These are phyloP conservation scores for Biscogniauxia mediterranea DNA, from an alignment of 2,329 filamentous ascomycete genomes.

Conservation along the genomic window DNA sequence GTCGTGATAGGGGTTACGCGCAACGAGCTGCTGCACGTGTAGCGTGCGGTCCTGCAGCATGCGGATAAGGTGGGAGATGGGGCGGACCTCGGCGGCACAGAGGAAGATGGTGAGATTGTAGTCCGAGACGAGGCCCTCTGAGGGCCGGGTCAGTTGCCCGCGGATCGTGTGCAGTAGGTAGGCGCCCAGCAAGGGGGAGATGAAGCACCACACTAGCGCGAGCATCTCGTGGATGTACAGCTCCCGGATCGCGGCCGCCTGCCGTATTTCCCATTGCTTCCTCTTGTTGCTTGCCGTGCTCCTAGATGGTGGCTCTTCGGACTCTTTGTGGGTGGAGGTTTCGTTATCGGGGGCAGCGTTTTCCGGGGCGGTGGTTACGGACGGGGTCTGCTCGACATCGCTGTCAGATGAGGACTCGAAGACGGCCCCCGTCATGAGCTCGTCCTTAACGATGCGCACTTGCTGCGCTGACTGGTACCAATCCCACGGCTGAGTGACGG, in stretches of 20 bases:
- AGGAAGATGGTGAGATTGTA: conserved; percentile 92
- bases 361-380: conserved; percentile 33
- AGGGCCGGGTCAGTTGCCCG: conserved; percentile 75
- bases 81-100: conserved; percentile 80
- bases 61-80: conserved; percentile 76
- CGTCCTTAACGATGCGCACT: conserved; percentile 50
- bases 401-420: conserved; percentile 43
- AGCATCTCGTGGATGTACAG: conserved; percentile 72
- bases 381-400: conserved; percentile 35
- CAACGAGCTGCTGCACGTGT: conserved; percentile 74
- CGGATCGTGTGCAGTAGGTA: conserved; percentile 81
- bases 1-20: conserved; percentile 46
- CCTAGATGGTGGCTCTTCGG: conserved; percentile 5
- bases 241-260: conserved; percentile 52
- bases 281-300: not conserved
- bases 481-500: conserved; percentile 82
- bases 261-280: conserved; percentile 24
- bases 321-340: conserved; percentile 26
- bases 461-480: conserved; percentile 74
- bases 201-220: conserved; percentile 75
- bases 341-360: conserved; percentile 43
- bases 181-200: conserved; percentile 75
- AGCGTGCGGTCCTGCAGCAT: conserved; percentile 77
- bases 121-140: conserved; percentile 84
- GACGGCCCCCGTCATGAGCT: conserved; percentile 39